A percentile compares a stretch with the other conserved stretches of the same genome.
Evolutionary conservation across 495 filamentous ascomycete species (phyloP).

Genomic region (Neurospora sp.): DNA sequence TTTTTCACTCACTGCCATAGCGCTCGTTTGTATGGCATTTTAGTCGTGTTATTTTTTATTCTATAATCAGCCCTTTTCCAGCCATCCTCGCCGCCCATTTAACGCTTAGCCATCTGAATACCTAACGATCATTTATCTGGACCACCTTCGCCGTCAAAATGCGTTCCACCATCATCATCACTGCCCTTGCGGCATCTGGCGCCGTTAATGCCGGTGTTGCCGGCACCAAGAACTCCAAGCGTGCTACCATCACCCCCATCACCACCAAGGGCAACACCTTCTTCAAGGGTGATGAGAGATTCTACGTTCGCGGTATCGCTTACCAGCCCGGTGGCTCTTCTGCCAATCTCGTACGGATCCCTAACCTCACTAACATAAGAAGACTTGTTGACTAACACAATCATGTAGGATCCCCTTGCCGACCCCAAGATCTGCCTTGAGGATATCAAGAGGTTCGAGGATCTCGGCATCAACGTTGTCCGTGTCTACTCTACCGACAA

Average conservation of each 20-base stretch:
- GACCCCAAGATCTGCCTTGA: conserved; percentile 62
- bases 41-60: conserved; percentile 2
- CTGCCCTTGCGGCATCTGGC: conserved; percentile 45
- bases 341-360: conserved; percentile 29
- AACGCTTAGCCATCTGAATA: not conserved
- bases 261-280: conserved; percentile 54
- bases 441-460: conserved; percentile 76
- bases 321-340: conserved; percentile 85
- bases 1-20: conserved; percentile 5
- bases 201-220: conserved; percentile 46
- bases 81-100: not conserved
- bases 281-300: conserved; percentile 72
- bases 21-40: conserved; percentile 12
- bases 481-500: conserved; percentile 95
- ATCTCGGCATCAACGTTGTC: conserved; percentile 82
- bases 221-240: conserved; percentile 44
- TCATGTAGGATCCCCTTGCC: conserved; percentile 65
- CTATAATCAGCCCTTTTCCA: not conserved
- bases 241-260: conserved; percentile 29
- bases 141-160: conserved; percentile 28
- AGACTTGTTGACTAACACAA: not conserved
- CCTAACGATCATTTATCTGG: not conserved
- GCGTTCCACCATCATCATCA: conserved; percentile 40
- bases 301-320: conserved; percentile 93
- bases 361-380: not conserved